These are phyloP conservation scores for Nannochloropsis oceanica DNA, from an alignment of 108 stramenopile genomes.

Conservation along the genomic window DNA sequence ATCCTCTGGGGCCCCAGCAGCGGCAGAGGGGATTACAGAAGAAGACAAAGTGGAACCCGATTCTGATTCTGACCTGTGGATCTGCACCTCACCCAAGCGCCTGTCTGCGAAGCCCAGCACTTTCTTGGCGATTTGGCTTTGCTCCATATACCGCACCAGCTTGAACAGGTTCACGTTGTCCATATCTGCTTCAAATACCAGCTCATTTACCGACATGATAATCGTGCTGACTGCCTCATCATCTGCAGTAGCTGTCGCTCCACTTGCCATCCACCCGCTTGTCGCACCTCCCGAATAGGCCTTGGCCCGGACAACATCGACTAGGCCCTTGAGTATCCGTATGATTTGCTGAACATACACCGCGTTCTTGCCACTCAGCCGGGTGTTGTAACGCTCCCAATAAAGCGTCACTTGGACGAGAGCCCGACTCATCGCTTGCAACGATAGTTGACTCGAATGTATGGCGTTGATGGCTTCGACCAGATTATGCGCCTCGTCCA, in stretches of 20 bases:
- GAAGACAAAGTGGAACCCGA: not conserved
- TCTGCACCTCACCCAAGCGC: not conserved
- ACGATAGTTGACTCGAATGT: conserved; percentile 18
- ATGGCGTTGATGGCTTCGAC: conserved; percentile 55
- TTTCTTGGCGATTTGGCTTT: conserved; percentile 66
- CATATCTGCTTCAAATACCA: conserved; percentile 55
- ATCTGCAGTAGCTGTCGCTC: conserved; percentile 13
- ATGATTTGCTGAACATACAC: conserved; percentile 65
- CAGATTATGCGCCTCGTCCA: conserved; percentile 97
- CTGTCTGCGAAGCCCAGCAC: conserved; percentile 56
- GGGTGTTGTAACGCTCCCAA: conserved; percentile 16
- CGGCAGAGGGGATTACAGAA: not conserved
- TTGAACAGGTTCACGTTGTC: conserved; percentile 86
- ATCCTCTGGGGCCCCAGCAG: not conserved
- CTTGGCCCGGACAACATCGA: conserved; percentile 35
- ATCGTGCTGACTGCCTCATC: not conserved
- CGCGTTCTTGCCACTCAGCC: conserved; percentile 47
- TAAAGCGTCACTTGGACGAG: not conserved
- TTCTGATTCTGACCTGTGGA: not conserved
- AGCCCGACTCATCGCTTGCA: conserved; percentile 6
- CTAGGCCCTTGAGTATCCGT: conserved; percentile 47
- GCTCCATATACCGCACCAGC: conserved; percentile 60
- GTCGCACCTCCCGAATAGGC: not conserved
- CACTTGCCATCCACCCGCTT: not conserved
- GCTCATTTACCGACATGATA: conserved; percentile 53